Base-by-base conservation (phyloP, 1,284 basidiomycete genomes). In the Vanrija sp. region DNA sequence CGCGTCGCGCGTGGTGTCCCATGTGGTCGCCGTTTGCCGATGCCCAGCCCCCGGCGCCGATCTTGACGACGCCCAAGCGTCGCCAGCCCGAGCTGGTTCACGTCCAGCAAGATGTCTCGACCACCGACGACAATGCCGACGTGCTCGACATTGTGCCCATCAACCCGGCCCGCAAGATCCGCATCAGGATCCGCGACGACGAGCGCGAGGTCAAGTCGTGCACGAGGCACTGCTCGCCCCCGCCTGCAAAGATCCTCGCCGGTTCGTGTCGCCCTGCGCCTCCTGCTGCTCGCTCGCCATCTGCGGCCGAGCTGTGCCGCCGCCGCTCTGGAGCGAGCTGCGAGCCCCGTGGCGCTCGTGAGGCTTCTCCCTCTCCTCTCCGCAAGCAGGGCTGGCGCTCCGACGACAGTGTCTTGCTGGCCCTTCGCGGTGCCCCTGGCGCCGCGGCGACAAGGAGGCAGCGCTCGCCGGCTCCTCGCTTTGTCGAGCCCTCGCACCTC, bases 231-330 rank as follows among this genome's bases (percentile, higher is more conserved):
- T 50, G 64, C 39, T 64, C 62, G 15, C 66, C 66, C 5, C 66
- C 66, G 3, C 66, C 66, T 25, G 54, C 52, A 14, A 38, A 24
- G 23, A 24, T 27, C 2, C 37, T 23, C 8, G 18, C 45, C 19
- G 47, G 41, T 1, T 16, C 6, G 19, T 23, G 2, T 12, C 42
- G 36, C 36, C 53, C 50, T 4, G 64, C 63, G 2, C 66, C 64
- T 14, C 66, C 66, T 2, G 64, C 66, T 16, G 66, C 66, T 4
- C 50, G 62, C 44, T 64, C 62, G 3, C 66, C 66, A 2, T 62
- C 60, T 1, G 66, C 66, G 6, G 57, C 53, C 23, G 64, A 61
- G 16, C 57, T 68, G 4, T 68, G 66, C 46, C 59, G 64, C 18
- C 50, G 62, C n/a, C 49, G 64, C 12, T 45, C 20, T 23, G 22